phyloP scores from a whole-genome alignment of 345 rosid species.

The Capsella bursapastoris region DNA sequence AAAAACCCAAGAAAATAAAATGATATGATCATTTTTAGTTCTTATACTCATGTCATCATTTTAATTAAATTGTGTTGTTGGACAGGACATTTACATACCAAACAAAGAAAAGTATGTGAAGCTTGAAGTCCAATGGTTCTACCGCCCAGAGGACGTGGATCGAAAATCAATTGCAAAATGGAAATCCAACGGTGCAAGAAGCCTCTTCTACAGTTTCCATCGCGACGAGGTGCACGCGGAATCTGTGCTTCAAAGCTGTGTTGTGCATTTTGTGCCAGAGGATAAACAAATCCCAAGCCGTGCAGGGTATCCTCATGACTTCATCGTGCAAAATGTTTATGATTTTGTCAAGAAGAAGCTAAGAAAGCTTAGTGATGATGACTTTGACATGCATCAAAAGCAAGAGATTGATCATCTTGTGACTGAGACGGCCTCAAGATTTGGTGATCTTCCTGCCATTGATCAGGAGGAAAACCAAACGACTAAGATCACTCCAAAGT shows the following conservation, averaged over 20 bases:
- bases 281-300: constrained; percentile 72
- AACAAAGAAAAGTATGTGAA: constrained; percentile 51
- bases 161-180: constrained; percentile 67
- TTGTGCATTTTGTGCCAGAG: constrained; percentile 74
- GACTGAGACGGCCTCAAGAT: constrained; percentile 55
- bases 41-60: not conserved
- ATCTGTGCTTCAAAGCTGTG: constrained; percentile 71
- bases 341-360: constrained; percentile 55
- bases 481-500: not conserved
- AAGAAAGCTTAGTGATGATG: constrained; percentile 53
- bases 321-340: constrained; percentile 71
- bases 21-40: not conserved
- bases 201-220: constrained; percentile 84
- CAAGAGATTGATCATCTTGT: constrained; percentile 60
- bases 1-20: too few species aligned
- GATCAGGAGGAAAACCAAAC: not conserved
- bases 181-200: constrained; percentile 64
- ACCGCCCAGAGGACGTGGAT: constrained; percentile 83
- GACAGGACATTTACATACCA: constrained; percentile 63
- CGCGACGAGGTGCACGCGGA: constrained; percentile 81
- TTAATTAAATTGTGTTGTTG: not conserved
- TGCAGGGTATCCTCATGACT: constrained; percentile 60
- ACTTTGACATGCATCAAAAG: constrained; percentile 53
- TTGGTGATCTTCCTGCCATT: constrained; percentile 54
- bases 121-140: constrained; percentile 88